Evolutionary conservation across 2,329 filamentous ascomycete genomes (phyloP).

Genomic region (Paramyrothecium roridum): DNA sequence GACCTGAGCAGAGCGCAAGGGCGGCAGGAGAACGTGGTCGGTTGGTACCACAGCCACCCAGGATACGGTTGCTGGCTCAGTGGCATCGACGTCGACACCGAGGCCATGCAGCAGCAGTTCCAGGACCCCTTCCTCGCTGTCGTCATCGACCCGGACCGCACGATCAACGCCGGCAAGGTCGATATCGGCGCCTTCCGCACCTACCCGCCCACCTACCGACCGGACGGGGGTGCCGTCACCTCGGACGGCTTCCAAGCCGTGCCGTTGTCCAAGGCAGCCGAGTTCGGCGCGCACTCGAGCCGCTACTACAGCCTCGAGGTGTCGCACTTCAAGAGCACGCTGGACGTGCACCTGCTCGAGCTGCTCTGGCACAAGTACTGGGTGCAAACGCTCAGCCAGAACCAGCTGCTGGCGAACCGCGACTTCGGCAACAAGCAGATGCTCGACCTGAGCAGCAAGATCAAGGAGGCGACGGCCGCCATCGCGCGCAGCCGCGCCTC

Average conservation of each 20-base stretch:
- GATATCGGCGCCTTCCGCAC: slow-evolving; percentile 97
- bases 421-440: slow-evolving; percentile 94
- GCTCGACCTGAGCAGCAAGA: slow-evolving; percentile 79
- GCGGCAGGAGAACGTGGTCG: slow-evolving; percentile 85
- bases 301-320: slow-evolving; percentile 91
- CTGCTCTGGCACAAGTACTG: slow-evolving; percentile 98
- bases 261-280: slow-evolving; percentile 87
- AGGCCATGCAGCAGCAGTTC: slow-evolving; percentile 79
- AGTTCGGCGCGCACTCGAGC: slow-evolving; percentile 89
- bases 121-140: slow-evolving; percentile 92
- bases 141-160: slow-evolving; percentile 94
- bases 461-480: slow-evolving; percentile 57
- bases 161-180: slow-evolving; percentile 89
- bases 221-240: slow-evolving; percentile 25
- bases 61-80: slow-evolving; percentile 98
- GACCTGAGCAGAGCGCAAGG: slow-evolving; percentile 71
- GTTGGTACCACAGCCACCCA: slow-evolving; percentile 97
- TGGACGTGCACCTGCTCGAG: slow-evolving; percentile 83
- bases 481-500: slow-evolving; percentile 20
- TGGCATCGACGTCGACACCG: slow-evolving; percentile 90
- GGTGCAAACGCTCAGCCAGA: slow-evolving; percentile 93
- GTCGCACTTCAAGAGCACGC: slow-evolving; percentile 88
- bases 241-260: slow-evolving; percentile 70
- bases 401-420: slow-evolving; percentile 84
- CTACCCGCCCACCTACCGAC: slow-evolving; percentile 56